These are phyloP conservation scores for Elsinoe batatas DNA, from an alignment of 2,329 filamentous ascomycete genomes.

Conservation along the genomic window DNA sequence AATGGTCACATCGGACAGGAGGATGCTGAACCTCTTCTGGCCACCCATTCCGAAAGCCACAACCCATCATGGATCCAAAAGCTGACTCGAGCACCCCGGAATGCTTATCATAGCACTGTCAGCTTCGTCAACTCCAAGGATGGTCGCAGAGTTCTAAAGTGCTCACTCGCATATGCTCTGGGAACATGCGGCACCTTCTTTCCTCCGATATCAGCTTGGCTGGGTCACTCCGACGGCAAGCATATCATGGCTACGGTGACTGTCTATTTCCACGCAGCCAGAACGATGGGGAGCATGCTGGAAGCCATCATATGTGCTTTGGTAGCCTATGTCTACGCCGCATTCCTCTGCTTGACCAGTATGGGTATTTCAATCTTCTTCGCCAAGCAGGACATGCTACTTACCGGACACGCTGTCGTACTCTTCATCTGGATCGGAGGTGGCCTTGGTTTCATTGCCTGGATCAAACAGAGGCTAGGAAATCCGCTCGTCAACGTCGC, in stretches of 20 bases:
- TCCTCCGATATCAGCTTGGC: slow-evolving; percentile 57
- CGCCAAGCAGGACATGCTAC: slow-evolving; percentile 54
- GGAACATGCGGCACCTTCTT: slow-evolving; percentile 82
- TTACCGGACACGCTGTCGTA: slow-evolving; percentile 67
- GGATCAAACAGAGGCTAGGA: slow-evolving; percentile 29
- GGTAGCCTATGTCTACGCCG: slow-evolving; percentile 68
- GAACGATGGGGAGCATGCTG: slow-evolving; percentile 80
- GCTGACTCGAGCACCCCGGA: slow-evolving; percentile 21
- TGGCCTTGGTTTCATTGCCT: slow-evolving; percentile 69
- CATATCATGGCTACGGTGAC: slow-evolving; percentile 89
- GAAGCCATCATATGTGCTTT: slow-evolving; percentile 71
- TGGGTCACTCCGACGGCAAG: slow-evolving; percentile 82
- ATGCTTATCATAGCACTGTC: slow-evolving; percentile 27
- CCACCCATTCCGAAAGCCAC: slow-evolving; percentile 1
- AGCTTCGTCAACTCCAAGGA: slow-evolving; percentile 59
- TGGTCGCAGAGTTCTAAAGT: slow-evolving; percentile 77
- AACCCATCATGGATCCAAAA: neutral
- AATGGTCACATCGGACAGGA: neutral
- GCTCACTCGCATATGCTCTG: slow-evolving; percentile 77
- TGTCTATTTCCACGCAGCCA: slow-evolving; percentile 87
- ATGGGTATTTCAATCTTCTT: slow-evolving; percentile 85
- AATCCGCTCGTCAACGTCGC: slow-evolving; percentile 42
- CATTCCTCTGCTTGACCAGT: slow-evolving; percentile 65
- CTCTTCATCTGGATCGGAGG: slow-evolving; percentile 76
- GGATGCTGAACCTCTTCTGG: neutral